Base-by-base conservation (phyloP, 441 rosid genomes). In the Euphorbia neoarborescens region DNA sequence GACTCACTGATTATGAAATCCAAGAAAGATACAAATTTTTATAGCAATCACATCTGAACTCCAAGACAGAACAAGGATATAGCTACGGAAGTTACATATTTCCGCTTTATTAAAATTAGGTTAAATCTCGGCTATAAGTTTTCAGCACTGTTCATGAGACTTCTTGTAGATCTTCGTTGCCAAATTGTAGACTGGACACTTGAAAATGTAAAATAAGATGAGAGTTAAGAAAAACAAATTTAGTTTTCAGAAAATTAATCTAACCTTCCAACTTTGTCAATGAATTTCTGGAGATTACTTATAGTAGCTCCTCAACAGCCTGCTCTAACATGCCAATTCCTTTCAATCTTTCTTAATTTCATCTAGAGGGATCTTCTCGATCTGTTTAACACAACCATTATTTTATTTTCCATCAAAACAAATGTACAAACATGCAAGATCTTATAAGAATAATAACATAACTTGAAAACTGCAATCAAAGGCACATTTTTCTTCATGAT, bases 181-280 rank as follows among this genome's bases (percentile, higher is more conserved):
- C 8, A 10, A 6, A 38, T 3, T 5, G 44, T 7, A 11, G 7
- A 6, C 44, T 38, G 44, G 12, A 38, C 12, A 38, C 44, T 38
- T 38, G 8, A 4, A 38, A 38, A 38, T 38, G 44, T 38, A 70
- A 62, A 68, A 51, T 62, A 68, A 38, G 59, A 56, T 62, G 19
- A 51, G n/a, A 65, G 9, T 4, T 24, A 37, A 34, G 42, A 8
- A 75, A 70, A 27, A n/a, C 17, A 48, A 62, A 66, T 38, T 14
- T 68, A 44, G 38, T 73, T 69, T 22, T 63, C 62, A 62, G 62
- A 64, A 65, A 46, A 44, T 51, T 48, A 65, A 73, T 63, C 76
- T 56, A 73, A 91, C 97, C 98, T 86, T 91, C 96, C 81, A 94
- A 81, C 77, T 86, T 73, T 67, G 80, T 80, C 78, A 94, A 77